Conservation (phyloP, 1,139 yeast genomes). For the Wickerhamomyces sp. region DNA sequence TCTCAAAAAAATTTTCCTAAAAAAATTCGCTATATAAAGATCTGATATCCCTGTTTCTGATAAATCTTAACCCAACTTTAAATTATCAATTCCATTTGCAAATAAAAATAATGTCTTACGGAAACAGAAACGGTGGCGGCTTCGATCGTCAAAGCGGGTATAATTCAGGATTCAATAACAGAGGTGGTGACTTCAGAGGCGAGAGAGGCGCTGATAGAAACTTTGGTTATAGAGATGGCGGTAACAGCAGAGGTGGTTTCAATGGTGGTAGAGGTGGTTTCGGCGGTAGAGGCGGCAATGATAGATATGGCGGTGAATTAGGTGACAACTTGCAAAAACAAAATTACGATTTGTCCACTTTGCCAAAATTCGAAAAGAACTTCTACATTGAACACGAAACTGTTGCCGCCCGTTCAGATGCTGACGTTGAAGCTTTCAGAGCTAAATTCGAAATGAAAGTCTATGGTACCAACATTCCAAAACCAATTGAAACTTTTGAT, state of each 20-base stretch:
- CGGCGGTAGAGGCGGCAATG: constrained; percentile 30
- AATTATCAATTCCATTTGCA: background rate
- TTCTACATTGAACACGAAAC: constrained; percentile 82
- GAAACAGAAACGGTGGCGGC: constrained; percentile 17
- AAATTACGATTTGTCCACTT: constrained; percentile 68
- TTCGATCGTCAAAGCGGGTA: constrained; percentile 27
- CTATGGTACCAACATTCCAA: constrained; percentile 81
- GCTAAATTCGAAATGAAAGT: constrained; percentile 81
- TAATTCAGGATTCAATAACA: constrained; percentile 25
- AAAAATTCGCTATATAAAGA: constrained; percentile 1
- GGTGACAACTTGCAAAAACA: constrained; percentile 65
- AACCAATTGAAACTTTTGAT: constrained; percentile 88
- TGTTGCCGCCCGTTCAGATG: constrained; percentile 70
- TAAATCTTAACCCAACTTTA: background rate
- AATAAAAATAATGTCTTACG: constrained; percentile 28
- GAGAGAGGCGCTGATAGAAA: constrained; percentile 34
- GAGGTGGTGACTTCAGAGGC: constrained; percentile 24
- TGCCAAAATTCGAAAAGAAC: constrained; percentile 93
- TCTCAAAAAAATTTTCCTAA: background rate
- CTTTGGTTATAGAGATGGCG: constrained; percentile 30
- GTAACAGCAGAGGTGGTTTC: constrained; percentile 25
- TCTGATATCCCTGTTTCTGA: constrained; percentile 2
- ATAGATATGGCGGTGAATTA: constrained; percentile 37
- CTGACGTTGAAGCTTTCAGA: constrained; percentile 73
- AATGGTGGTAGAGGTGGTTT: constrained; percentile 29